Evolutionary conservation across 1,284 basidiomycete genomes (phyloP).

Genomic region (Boletus mariae): DNA sequence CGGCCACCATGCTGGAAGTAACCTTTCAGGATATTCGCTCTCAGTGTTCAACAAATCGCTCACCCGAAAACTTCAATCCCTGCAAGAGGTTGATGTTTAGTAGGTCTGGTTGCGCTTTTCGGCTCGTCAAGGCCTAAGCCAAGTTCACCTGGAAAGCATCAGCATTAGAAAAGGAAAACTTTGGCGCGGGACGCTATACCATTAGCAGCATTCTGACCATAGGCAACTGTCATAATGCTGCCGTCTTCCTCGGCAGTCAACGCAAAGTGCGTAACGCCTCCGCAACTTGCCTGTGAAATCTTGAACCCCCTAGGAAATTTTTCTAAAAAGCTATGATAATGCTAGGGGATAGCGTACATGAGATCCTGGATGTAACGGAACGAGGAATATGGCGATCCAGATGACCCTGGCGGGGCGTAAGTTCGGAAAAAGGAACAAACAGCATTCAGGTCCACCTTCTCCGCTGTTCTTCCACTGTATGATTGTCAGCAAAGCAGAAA

Average conservation of each 20-base stretch:
- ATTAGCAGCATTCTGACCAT: slow-evolving; percentile 81
- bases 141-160: slow-evolving; percentile 56
- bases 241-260: slow-evolving; percentile 71
- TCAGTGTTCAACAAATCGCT: slow-evolving; percentile 22
- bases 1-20: slow-evolving; percentile 66
- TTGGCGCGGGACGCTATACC: slow-evolving; percentile 36
- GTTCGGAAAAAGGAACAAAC: neutral
- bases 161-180: neutral
- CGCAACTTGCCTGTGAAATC: slow-evolving; percentile 62
- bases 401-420: slow-evolving; percentile 50
- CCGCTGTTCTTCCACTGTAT: slow-evolving; percentile 87
- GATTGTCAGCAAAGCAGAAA: slow-evolving; percentile 13
- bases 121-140: slow-evolving; percentile 77
- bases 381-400: slow-evolving; percentile 76
- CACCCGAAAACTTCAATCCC: slow-evolving; percentile 80
- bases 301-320: slow-evolving; percentile 60
- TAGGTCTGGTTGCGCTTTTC: slow-evolving; percentile 87
- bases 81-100: slow-evolving; percentile 62
- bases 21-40: neutral
- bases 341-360: slow-evolving; percentile 44
- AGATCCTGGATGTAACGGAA: slow-evolving; percentile 82
- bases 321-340: neutral
- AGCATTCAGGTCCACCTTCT: slow-evolving; percentile 54
- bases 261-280: slow-evolving; percentile 89
- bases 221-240: slow-evolving; percentile 76